These are phyloP conservation scores for Candida jianshihensis DNA, from an alignment of 805 yeast genomes.

Conservation along the genomic window DNA sequence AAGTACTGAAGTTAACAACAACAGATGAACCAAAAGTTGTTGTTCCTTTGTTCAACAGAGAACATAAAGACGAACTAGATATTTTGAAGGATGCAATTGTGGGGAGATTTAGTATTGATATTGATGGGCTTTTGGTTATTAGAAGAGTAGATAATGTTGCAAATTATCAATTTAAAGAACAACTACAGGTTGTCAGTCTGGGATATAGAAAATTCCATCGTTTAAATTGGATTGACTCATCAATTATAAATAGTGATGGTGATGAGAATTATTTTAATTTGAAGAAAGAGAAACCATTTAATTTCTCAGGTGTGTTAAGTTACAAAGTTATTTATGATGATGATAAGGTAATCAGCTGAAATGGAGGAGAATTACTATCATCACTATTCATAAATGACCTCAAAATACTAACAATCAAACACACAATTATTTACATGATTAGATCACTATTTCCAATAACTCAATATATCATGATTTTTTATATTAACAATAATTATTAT, in stretches of 20 bases:
- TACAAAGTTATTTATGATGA: conserved; percentile 12
- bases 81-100: conserved; percentile 26
- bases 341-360: no score
- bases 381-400: no score
- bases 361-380: no score
- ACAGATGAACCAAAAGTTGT: conserved; percentile 65
- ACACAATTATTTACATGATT: no score
- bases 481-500: no score
- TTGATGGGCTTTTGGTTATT: conserved; percentile 45
- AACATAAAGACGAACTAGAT: conserved; percentile 20
- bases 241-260: conserved; percentile 49
- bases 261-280: conserved; percentile 50
- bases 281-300: conserved; percentile 72
- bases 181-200: conserved; percentile 48
- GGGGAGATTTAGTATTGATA: conserved; percentile 40
- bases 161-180: conserved; percentile 53
- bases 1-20: conserved; percentile 61
- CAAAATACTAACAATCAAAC: no score
- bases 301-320: conserved; percentile 56
- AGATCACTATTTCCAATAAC: no score
- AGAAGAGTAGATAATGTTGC: conserved; percentile 53
- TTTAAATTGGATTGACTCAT: conserved; percentile 63
- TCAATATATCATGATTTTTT: no score
- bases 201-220: conserved; percentile 64
- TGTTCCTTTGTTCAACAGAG: conserved; percentile 44